Evolutionary conservation across 2,329 filamentous ascomycete genomes (phyloP).

Genomic region (Hypoxylon sp.): DNA sequence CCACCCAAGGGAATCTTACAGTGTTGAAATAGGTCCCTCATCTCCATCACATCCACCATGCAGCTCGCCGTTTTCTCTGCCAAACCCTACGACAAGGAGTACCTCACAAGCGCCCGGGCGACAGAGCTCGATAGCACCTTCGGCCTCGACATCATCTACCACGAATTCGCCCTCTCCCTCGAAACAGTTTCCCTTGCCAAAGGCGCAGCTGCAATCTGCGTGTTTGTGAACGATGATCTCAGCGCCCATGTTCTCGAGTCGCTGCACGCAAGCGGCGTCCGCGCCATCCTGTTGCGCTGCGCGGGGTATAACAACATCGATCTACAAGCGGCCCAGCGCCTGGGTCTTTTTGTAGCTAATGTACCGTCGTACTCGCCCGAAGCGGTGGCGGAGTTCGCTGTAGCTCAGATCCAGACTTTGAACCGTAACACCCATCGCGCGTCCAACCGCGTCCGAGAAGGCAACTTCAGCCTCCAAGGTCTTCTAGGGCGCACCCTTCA

Average conservation of each 20-base stretch:
- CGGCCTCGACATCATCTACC: slow-evolving; percentile 67
- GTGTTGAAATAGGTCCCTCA: slow-evolving; percentile 5
- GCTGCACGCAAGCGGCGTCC: slow-evolving; percentile 66
- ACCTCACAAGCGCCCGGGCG: slow-evolving; percentile 62
- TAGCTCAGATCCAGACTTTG: slow-evolving; percentile 77
- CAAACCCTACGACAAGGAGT: slow-evolving; percentile 74
- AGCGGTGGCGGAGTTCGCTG: slow-evolving; percentile 78
- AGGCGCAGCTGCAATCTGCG: slow-evolving; percentile 71
- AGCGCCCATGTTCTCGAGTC: slow-evolving; percentile 65
- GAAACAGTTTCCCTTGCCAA: slow-evolving; percentile 70
- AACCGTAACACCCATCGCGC: slow-evolving; percentile 78
- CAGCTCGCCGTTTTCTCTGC: slow-evolving; percentile 75
- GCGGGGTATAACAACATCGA: slow-evolving; percentile 79
- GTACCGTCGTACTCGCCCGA: slow-evolving; percentile 79
- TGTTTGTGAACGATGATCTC: slow-evolving; percentile 77
- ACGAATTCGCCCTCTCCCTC: slow-evolving; percentile 69
- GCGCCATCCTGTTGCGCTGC: slow-evolving; percentile 75
- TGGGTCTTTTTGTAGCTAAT: slow-evolving; percentile 74
- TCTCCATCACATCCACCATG: slow-evolving; percentile 33
- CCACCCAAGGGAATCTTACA: not conserved
- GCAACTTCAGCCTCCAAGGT: slow-evolving; percentile 77
- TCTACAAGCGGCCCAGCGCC: slow-evolving; percentile 66
- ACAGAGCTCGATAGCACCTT: slow-evolving; percentile 54
- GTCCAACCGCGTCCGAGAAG: slow-evolving; percentile 77
- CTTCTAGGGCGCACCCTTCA: slow-evolving; percentile 73